Percentiles rank a stretch among this genome's conserved stretches.
Evolutionary conservation across 2,329 filamentous ascomycete species (phyloP).

Genomic region (Trichoderma sp.): DNA sequence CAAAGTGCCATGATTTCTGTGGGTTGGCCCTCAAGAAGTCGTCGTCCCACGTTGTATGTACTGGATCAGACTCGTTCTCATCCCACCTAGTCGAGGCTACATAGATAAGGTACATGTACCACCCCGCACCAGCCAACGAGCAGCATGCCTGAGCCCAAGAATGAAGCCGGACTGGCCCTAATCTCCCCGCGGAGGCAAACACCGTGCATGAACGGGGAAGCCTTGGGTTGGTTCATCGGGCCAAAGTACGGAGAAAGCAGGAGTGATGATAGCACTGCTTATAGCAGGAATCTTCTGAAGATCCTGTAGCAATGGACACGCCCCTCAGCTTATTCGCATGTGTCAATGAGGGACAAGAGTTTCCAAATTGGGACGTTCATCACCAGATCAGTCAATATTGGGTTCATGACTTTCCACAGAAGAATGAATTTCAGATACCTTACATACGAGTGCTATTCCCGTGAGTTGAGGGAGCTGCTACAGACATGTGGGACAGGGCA

Average conservation of each 20-base stretch:
- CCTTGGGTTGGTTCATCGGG: not conserved
- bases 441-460: not conserved
- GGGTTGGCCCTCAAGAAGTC: not conserved
- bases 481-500: conserved; percentile 11
- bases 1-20: no score
- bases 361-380: not conserved
- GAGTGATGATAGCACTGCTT: not conserved
- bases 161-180: not conserved
- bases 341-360: not conserved
- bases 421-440: not conserved
- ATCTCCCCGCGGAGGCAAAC: conserved; percentile 1
- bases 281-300: not conserved
- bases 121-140: conserved; percentile 17
- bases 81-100: not conserved
- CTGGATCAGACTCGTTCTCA: no score
- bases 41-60: not conserved
- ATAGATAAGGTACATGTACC: no score
- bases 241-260: not conserved
- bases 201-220: conserved; percentile 1
- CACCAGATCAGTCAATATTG: not conserved
- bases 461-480: not conserved
- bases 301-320: not conserved
- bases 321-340: conserved; percentile 26
- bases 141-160: not conserved
- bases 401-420: not conserved